Percentiles rank a stretch among this genome's conserved stretches.
phyloP scores from a whole-genome alignment of 495 filamentous ascomycete species.

The Ramalina intermedia region DNA sequence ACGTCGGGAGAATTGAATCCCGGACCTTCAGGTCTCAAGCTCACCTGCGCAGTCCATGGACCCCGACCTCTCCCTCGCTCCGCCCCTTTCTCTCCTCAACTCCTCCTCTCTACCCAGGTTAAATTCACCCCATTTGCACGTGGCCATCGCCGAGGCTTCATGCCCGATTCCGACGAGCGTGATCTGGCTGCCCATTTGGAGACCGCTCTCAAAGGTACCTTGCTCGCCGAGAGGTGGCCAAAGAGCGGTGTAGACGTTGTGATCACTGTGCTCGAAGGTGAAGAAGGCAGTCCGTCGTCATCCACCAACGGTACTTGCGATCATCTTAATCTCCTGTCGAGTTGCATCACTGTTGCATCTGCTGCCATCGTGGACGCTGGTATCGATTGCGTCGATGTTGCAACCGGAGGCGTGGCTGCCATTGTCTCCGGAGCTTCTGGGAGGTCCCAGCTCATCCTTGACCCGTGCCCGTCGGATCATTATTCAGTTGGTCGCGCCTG shows the following conservation, averaged over 20 bases:
- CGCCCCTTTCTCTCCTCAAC: slow-evolving; percentile 75
- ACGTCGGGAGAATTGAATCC: slow-evolving; percentile 36
- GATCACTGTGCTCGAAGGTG: slow-evolving; percentile 83
- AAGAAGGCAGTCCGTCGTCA: slow-evolving; percentile 48
- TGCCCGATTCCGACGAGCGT: slow-evolving; percentile 72
- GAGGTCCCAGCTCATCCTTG: slow-evolving; percentile 47
- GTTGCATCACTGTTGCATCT: slow-evolving; percentile 85
- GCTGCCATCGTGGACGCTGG: slow-evolving; percentile 93
- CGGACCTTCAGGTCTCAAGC: slow-evolving; percentile 56
- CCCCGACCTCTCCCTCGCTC: slow-evolving; percentile 82
- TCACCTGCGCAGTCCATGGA: slow-evolving; percentile 84
- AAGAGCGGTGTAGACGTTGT: slow-evolving; percentile 91
- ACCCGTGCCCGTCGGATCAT: slow-evolving; percentile 74
- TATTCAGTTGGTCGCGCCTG: slow-evolving; percentile 62
- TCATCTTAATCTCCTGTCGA: slow-evolving; percentile 80
- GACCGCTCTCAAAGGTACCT: slow-evolving; percentile 71
- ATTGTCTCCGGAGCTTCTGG: slow-evolving; percentile 33
- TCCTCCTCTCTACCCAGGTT: slow-evolving; percentile 79
- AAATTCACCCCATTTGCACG: slow-evolving; percentile 95
- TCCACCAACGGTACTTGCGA: slow-evolving; percentile 38
- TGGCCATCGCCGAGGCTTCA: slow-evolving; percentile 64
- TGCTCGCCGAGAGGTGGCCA: slow-evolving; percentile 88
- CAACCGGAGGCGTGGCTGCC: slow-evolving; percentile 79
- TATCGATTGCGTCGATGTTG: slow-evolving; percentile 88
- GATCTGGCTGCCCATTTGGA: slow-evolving; percentile 87